phyloP scores from a whole-genome alignment of 495 filamentous ascomycete species.

The Evansstolkia leycettana region DNA sequence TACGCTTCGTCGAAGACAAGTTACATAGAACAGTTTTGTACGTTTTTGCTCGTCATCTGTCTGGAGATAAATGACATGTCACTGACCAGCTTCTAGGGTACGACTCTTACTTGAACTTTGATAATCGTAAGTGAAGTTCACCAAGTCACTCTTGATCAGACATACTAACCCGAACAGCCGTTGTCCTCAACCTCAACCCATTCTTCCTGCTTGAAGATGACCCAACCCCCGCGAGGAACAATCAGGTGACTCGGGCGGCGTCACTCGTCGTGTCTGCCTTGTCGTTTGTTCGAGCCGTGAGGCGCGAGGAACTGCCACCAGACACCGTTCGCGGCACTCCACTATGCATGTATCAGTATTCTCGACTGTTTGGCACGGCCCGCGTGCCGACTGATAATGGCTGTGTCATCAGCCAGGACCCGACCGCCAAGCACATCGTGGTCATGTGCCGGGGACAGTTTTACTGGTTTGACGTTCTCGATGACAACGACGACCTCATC shows the following conservation, averaged over 20 bases:
- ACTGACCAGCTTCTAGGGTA: conserved; percentile 54
- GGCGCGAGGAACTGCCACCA: conserved; percentile 85
- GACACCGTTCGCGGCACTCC: conserved; percentile 75
- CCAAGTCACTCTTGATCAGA: not conserved
- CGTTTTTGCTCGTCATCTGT: conserved; percentile 22
- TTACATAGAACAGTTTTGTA: conserved; percentile 99
- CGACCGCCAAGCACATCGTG: conserved; percentile 79
- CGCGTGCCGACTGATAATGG: conserved; percentile 91
- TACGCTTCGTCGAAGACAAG: conserved; percentile 91
- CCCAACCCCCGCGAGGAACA: conserved; percentile 87
- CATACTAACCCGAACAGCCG: conserved; percentile 35
- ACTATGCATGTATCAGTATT: conserved; percentile 96
- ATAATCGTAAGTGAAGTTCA: conserved; percentile 52
- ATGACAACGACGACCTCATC: conserved; percentile 87
- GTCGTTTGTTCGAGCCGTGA: conserved; percentile 85
- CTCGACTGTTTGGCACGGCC: conserved; percentile 87
- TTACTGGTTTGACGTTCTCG: conserved; percentile 97
- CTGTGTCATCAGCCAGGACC: conserved; percentile 91
- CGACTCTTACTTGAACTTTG: conserved; percentile 95
- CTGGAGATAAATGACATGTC: not conserved
- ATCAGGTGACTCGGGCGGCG: conserved; percentile 89
- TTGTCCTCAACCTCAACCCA: conserved; percentile 93
- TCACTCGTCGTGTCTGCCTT: conserved; percentile 84
- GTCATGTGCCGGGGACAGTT: conserved; percentile 93
- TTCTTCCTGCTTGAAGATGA: conserved; percentile 98